phyloP scores from a whole-genome alignment of 768 basidiomycete species.

The Tephrocybe rancida region DNA sequence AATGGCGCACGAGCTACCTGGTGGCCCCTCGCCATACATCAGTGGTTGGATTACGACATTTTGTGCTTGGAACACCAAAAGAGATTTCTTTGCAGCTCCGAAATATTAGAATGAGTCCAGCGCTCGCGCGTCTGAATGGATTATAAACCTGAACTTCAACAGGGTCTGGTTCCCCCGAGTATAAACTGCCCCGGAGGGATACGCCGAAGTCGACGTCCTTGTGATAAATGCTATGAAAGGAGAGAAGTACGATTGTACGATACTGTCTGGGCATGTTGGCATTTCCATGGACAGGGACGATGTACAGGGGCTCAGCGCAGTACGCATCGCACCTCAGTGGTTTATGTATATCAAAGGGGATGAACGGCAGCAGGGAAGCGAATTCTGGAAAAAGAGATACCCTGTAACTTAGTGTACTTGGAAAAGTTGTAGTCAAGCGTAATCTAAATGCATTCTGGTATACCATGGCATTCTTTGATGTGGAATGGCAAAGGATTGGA shows the following conservation, averaged over 20 bases:
- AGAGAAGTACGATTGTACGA: neutral
- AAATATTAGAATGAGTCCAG: neutral
- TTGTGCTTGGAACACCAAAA: conserved; percentile 16
- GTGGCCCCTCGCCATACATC: conserved; percentile 25
- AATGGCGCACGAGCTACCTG: conserved; percentile 16
- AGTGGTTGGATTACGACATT: conserved; percentile 43
- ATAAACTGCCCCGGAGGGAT: neutral
- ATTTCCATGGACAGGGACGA: neutral
- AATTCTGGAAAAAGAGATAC: neutral
- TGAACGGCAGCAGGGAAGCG: neutral
- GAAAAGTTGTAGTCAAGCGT: neutral
- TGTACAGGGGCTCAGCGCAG: neutral
- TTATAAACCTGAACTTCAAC: conserved; percentile 1
- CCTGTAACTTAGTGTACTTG: neutral
- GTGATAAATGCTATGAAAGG: neutral
- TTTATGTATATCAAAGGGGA: neutral
- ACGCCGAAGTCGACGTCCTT: neutral
- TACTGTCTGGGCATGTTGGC: neutral
- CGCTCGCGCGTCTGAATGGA: neutral
- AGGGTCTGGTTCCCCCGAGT: conserved; percentile 1
- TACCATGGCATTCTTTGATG: too few species aligned
- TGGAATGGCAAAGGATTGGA: too few species aligned
- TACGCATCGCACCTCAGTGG: neutral
- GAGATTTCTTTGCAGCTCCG: neutral
- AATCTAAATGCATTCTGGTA: too few species aligned